Evolutionary conservation across 495 filamentous ascomycete species (phyloP).

Genomic region (Podospora australis): DNA sequence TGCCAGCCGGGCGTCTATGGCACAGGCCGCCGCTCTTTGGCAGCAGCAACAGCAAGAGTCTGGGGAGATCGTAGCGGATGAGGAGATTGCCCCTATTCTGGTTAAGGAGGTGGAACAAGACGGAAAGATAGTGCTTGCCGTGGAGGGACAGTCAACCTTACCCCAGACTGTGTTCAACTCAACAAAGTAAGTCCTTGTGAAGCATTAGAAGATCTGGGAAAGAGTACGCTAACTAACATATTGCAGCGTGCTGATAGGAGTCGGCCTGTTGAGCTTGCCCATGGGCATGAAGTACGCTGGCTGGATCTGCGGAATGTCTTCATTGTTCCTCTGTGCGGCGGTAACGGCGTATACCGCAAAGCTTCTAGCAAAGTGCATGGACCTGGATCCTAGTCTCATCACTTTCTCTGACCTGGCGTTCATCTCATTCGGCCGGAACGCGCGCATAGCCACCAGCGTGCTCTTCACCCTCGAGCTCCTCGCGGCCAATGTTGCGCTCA

Average conservation of each 20-base stretch:
- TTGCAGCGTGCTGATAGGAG: slow-evolving; percentile 69
- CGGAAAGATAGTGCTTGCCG: slow-evolving; percentile 71
- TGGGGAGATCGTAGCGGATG: slow-evolving; percentile 41
- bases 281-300: slow-evolving; percentile 85
- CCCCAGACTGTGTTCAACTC: slow-evolving; percentile 97
- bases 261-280: slow-evolving; percentile 83
- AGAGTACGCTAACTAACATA: slow-evolving; percentile 16
- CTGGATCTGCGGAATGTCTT: slow-evolving; percentile 76
- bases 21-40: slow-evolving; percentile 63
- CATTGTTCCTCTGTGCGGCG: slow-evolving; percentile 65
- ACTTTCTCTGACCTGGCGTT: slow-evolving; percentile 94
- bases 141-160: slow-evolving; percentile 86
- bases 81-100: slow-evolving; percentile 70
- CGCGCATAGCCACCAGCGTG: slow-evolving; percentile 71
- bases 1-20: slow-evolving; percentile 61
- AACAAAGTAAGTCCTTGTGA: slow-evolving; percentile 53
- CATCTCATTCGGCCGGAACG: slow-evolving; percentile 80
- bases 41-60: slow-evolving; percentile 64
- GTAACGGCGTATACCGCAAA: slow-evolving; percentile 83
- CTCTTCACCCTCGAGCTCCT: slow-evolving; percentile 86
- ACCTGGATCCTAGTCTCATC: slow-evolving; percentile 64
- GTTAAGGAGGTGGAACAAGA: slow-evolving; percentile 86
- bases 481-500: slow-evolving; percentile 81
- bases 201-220: not conserved
- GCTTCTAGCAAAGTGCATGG: slow-evolving; percentile 81